phyloP scores from a whole-genome alignment of 1,284 basidiomycete species.

The Thelephora terrestris region DNA sequence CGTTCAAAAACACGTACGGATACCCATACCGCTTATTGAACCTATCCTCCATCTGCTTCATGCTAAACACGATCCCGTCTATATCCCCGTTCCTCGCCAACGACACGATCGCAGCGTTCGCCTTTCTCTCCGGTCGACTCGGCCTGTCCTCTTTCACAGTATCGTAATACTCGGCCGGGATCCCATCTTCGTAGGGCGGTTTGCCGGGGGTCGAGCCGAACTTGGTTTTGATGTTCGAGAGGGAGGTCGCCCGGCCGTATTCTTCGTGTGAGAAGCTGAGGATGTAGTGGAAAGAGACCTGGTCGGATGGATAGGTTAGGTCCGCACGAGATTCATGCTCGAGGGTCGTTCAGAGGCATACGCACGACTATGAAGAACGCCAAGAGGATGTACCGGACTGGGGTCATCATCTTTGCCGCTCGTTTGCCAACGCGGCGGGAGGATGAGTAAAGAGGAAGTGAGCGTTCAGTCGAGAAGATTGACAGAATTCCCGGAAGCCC shows the following conservation, averaged over 20 bases:
- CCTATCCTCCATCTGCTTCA: slow-evolving; percentile 72
- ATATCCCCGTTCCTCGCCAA: slow-evolving; percentile 81
- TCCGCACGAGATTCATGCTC: neutral
- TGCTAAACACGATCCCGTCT: slow-evolving; percentile 56
- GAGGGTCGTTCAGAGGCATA: slow-evolving; percentile 5
- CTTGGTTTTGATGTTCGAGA: slow-evolving; percentile 39
- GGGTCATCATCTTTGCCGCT: slow-evolving; percentile 1
- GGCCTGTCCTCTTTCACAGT: slow-evolving; percentile 8
- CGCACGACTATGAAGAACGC: slow-evolving; percentile 57
- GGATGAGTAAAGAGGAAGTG: neutral
- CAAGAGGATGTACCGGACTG: slow-evolving; percentile 63
- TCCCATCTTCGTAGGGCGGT: slow-evolving; percentile 41
- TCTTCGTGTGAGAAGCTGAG: slow-evolving; percentile 61
- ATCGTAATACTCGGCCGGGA: slow-evolving; percentile 47
- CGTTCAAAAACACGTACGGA: slow-evolving; percentile 83
- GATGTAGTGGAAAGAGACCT: slow-evolving; percentile 67
- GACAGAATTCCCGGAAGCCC: neutral
- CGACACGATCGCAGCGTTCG: slow-evolving; percentile 81
- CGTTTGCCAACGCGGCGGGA: neutral
- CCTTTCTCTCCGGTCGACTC: slow-evolving; percentile 40
- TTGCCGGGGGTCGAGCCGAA: neutral
- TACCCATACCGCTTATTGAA: slow-evolving; percentile 83
- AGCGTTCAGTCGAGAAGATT: neutral
- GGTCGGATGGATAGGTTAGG: slow-evolving; percentile 5
- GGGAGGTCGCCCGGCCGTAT: slow-evolving; percentile 56